These are phyloP conservation scores for Tricholoma hemisulphureum DNA, from an alignment of 768 basidiomycete genomes.

Conservation along the genomic window DNA sequence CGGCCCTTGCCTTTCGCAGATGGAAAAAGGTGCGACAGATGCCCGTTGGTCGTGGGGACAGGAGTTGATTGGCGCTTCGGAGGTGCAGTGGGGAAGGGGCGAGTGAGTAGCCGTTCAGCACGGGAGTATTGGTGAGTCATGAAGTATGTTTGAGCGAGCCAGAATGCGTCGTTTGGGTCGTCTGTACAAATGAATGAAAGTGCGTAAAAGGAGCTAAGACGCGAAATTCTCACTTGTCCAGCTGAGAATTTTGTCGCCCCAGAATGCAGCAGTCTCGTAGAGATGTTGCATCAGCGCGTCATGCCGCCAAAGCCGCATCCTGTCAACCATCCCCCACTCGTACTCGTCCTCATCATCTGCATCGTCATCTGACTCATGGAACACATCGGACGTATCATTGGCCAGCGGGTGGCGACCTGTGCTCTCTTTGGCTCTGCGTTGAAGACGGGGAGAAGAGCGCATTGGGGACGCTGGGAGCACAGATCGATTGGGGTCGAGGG, in stretches of 20 bases:
- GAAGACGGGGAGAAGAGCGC: conserved; percentile 62
- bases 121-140: conserved; percentile 94
- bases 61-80: conserved; percentile 38
- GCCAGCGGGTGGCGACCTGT: conserved; percentile 66
- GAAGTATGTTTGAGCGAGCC: conserved; percentile 98
- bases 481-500: conserved; percentile 79
- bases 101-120: conserved; percentile 85
- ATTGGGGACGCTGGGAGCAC: conserved; percentile 71
- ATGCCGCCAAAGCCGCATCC: conserved; percentile 96
- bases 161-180: conserved; percentile 97
- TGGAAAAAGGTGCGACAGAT: conserved; percentile 29
- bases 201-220: conserved; percentile 27
- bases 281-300: conserved; percentile 99
- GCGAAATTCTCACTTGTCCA: conserved; percentile 98
- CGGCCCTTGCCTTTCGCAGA: conserved; percentile 62
- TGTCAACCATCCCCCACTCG: conserved; percentile 87
- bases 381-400: conserved; percentile 74
- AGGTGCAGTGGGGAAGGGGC: conserved; percentile 69
- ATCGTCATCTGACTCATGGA: conserved; percentile 64
- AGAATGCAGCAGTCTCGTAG: conserved; percentile 95
- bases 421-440: conserved; percentile 54
- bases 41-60: conserved; percentile 40
- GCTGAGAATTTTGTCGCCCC: conserved; percentile 95
- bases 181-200: conserved; percentile 42
- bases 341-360: conserved; percentile 57